Base-by-base conservation (phyloP, 805 yeast genomes). In the Phaffomyces opuntiae region DNA sequence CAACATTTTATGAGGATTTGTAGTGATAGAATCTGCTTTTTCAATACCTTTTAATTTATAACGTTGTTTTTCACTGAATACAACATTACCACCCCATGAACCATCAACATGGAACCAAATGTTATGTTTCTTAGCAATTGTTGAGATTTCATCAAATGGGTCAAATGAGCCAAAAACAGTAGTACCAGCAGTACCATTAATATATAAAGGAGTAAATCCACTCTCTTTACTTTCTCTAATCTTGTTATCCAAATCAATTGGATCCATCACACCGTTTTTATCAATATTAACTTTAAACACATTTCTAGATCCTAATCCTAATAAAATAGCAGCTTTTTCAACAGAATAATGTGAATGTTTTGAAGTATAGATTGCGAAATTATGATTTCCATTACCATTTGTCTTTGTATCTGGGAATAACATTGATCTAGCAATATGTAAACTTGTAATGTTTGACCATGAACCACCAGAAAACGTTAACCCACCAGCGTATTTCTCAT, bases 51-150 rank as follows among this genome's bases (percentile, higher is more conserved):
- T 58, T 49, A 87, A 62, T 52, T 74, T 72, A 46, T 62, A 40
- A 37, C 57, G 62, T 45, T 78, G 76, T 11, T 52, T 66, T 0
- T 61, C 53, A 37, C 87, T 80, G 66, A 87, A 87, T 0, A 85
- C 72, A 9, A 83, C 81, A 55, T 87, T 87, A 9, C 91, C 96
- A 32, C 96, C 96, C 95, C 95, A 86, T 7, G 93, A 84, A 1
- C 93, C 96, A 64, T 87, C 96, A 36, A 87, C 76, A 61, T 87
- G 96, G 59, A 84, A 75, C 91, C 95, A 87, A 8, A 78, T 43
- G n/a, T 71, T 62, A 61, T 80, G 59, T 46, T 69, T 68, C 45
- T 74, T 67, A 14, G 89, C 78, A 2, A 87, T 60, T 1, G 47
- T 56, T 1, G 80, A 63, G 33, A 87, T 78, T 37, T 73, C 74